These are phyloP conservation scores for Nakazawaea ambrosiae DNA, from an alignment of 805 yeast genomes.

Conservation along the genomic window DNA sequence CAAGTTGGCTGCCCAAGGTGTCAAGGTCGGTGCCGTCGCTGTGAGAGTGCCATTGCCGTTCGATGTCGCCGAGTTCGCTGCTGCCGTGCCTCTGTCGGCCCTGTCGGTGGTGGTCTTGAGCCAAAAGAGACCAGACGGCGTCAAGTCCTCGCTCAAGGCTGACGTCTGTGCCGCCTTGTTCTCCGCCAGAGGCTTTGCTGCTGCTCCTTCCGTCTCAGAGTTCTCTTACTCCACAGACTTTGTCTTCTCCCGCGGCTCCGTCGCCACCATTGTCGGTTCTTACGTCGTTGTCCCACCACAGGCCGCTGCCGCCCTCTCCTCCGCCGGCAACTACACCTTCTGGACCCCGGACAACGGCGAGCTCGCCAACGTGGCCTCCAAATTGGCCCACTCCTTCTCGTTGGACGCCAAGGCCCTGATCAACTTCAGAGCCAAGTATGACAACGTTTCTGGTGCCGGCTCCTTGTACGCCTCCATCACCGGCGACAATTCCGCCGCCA, in stretches of 20 bases:
- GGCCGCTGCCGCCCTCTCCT: conserved; percentile 29
- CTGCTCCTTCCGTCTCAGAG: conserved; percentile 37
- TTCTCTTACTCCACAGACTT: conserved; percentile 44
- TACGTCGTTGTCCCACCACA: conserved; percentile 30
- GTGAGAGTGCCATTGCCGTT: conserved; percentile 80
- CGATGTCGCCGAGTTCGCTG: conserved; percentile 51
- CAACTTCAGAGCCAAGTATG: conserved; percentile 57
- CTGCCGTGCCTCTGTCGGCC: conserved; percentile 50
- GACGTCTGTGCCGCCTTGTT: conserved; percentile 72
- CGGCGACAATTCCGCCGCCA: conserved; percentile 22
- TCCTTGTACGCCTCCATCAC: conserved; percentile 60
- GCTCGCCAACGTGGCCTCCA: conserved; percentile 49
- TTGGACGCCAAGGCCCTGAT: conserved; percentile 48
- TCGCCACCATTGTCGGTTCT: conserved; percentile 38
- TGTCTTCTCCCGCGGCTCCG: conserved; percentile 50
- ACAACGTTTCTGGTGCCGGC: conserved; percentile 71
- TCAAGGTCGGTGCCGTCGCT: conserved; percentile 57
- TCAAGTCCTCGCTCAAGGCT: conserved; percentile 47
- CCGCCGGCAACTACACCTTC: conserved; percentile 42
- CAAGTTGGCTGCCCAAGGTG: conserved; percentile 24
- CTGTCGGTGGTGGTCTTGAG: conserved; percentile 62
- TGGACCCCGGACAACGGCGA: conserved; percentile 66
- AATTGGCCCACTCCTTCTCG: conserved; percentile 63
- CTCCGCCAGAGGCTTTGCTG: conserved; percentile 35
- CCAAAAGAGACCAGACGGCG: conserved; percentile 33